These are phyloP conservation scores for Ambrosia artemisiifolia DNA, from an alignment of 129 eudicot genomes.

Conservation along the genomic window DNA sequence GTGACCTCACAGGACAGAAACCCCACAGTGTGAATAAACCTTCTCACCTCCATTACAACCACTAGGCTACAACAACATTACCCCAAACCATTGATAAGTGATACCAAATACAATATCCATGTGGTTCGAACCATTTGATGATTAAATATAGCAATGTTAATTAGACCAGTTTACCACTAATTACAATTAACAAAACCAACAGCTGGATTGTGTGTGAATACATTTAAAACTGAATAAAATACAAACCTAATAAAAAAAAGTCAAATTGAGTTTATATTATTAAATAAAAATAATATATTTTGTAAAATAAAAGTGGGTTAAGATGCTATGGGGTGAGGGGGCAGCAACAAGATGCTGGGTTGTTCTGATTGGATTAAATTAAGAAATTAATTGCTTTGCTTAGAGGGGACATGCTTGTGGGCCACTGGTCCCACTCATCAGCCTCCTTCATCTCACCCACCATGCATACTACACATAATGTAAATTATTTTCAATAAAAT, in stretches of 20 bases:
- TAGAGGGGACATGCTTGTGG: slow-evolving; percentile 21
- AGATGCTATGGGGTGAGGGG: slow-evolving; percentile 27
- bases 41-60: too few species aligned
- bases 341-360: slow-evolving; percentile 19
- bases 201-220: neutral
- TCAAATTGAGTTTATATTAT: neutral
- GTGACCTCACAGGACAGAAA: too few species aligned
- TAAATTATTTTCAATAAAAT: too few species aligned
- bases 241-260: too few species aligned
- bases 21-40: too few species aligned
- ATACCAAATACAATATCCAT: too few species aligned
- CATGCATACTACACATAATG: neutral
- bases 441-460: slow-evolving; percentile 7
- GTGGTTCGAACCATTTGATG: too few species aligned
- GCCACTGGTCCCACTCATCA: neutral
- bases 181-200: neutral
- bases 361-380: slow-evolving; percentile 15
- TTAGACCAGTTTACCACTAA: neutral
- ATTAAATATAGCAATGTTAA: neutral
- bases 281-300: neutral
- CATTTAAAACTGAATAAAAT: neutral
- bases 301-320: neutral
- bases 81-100: too few species aligned
- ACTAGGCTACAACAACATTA: too few species aligned
- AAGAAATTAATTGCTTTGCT: slow-evolving; percentile 11